Evolutionary conservation across 2,329 filamentous ascomycete species (phyloP).

Genomic region (Arachnopeziza araneosa): DNA sequence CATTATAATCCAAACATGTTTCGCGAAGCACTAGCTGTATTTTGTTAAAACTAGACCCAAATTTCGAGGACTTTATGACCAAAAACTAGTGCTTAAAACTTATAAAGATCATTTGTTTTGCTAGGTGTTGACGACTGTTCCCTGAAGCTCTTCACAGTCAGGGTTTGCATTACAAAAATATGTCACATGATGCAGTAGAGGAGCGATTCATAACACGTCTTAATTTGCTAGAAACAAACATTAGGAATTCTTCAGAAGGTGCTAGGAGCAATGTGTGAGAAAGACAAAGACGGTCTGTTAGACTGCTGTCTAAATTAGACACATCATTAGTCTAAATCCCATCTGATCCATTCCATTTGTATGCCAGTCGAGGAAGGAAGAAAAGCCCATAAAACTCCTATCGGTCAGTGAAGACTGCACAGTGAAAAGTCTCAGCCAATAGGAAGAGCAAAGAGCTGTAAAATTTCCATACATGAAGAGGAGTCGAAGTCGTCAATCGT

Average conservation of each 20-base stretch:
- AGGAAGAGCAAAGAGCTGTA: background rate
- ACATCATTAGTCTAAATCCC: background rate
- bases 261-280: background rate
- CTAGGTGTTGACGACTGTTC: background rate
- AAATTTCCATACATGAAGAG: constrained; percentile 28
- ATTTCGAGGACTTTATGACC: no score
- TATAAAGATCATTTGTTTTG: background rate
- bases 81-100: background rate
- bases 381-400: background rate
- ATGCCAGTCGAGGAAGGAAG: constrained; percentile 5
- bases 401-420: background rate
- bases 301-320: background rate
- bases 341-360: background rate
- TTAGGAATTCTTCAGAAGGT: background rate
- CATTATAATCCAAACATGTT: no score
- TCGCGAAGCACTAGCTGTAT: no score
- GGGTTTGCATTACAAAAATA: background rate
- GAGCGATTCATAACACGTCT: background rate
- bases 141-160: background rate
- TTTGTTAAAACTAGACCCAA: no score
- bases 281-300: background rate
- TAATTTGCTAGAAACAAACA: background rate
- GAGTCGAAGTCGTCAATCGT: constrained; percentile 27
- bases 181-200: background rate
- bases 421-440: background rate